Evolutionary conservation across 805 yeast genomes (phyloP).

Genomic region (Tetrapisispora arboricola): DNA sequence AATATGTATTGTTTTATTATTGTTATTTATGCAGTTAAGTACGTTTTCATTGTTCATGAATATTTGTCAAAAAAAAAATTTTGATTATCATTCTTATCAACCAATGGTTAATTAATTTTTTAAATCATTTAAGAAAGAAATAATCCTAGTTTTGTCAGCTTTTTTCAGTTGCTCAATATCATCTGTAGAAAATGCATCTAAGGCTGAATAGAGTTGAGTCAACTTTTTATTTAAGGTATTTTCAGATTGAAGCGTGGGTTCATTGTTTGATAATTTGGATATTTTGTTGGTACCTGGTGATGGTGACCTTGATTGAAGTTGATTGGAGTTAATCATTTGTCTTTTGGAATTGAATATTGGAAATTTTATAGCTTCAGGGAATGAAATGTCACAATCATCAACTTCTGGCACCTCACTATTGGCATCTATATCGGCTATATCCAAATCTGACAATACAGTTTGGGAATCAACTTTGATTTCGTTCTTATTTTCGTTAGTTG

Average conservation of each 20-base stretch:
- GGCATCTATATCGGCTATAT: neutral
- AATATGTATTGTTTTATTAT: neutral
- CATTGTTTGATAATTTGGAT: neutral
- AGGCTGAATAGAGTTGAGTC: neutral
- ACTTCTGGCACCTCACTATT: neutral
- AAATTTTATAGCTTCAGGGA: constrained; percentile 7
- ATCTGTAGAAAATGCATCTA: neutral
- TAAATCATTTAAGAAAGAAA: no score
- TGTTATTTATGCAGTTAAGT: no score
- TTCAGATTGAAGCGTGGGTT: neutral
- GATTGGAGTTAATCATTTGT: neutral
- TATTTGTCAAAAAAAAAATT: no score
- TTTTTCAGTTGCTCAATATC: neutral
- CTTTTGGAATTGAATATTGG: constrained; percentile 12
- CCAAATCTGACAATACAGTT: neutral
- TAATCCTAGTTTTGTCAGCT: neutral
- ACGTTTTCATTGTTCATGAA: no score
- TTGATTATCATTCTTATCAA: no score
- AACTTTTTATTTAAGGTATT: neutral
- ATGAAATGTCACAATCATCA: neutral
- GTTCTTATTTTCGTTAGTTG: neutral
- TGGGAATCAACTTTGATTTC: neutral
- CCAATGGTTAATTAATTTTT: no score
- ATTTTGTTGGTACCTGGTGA: neutral
- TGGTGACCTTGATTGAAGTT: constrained; percentile 2